Evolutionary conservation across 129 eudicot species (phyloP).

Genomic region (Saposhnikovia divaricata): DNA sequence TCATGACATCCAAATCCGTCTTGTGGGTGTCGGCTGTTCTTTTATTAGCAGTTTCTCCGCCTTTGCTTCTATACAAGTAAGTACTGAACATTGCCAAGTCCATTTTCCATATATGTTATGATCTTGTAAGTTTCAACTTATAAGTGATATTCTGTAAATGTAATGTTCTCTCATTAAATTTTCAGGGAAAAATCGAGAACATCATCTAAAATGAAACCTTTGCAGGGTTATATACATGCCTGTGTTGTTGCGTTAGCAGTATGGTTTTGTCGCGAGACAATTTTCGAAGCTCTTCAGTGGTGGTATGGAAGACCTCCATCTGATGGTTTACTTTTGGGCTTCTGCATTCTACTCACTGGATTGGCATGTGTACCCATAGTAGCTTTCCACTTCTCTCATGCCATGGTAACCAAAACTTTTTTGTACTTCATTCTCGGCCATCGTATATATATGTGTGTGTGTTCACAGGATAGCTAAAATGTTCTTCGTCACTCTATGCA

Average conservation of each 20-base stretch:
- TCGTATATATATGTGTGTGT: slow-evolving; percentile 3
- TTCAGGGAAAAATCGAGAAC: slow-evolving; percentile 83
- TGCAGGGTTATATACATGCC: slow-evolving; percentile 95
- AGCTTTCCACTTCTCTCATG: slow-evolving; percentile 93
- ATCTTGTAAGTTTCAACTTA: not conserved
- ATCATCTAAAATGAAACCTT: slow-evolving; percentile 91
- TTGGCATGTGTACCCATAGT: slow-evolving; percentile 88
- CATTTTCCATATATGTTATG: not conserved
- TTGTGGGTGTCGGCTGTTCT: slow-evolving; percentile 84
- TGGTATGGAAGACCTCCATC: slow-evolving; percentile 97
- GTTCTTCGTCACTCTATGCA: slow-evolving; percentile 25
- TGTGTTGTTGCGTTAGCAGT: slow-evolving; percentile 74
- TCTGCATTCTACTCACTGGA: slow-evolving; percentile 75
- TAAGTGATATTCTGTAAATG: not conserved
- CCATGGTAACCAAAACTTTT: slow-evolving; percentile 46
- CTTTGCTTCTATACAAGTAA: slow-evolving; percentile 88
- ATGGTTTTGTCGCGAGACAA: slow-evolving; percentile 96
- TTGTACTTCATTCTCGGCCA: not conserved
- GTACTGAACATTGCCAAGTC: slow-evolving; percentile 14
- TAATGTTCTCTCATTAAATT: not conserved
- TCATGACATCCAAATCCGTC: slow-evolving; percentile 77
- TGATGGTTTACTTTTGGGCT: slow-evolving; percentile 87
- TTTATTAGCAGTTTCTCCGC: slow-evolving; percentile 88
- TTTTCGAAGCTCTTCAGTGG: slow-evolving; percentile 98
- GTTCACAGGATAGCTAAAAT: not conserved